phyloP scores from a whole-genome alignment of 768 basidiomycete genomes.

The Boletus edulis region DNA sequence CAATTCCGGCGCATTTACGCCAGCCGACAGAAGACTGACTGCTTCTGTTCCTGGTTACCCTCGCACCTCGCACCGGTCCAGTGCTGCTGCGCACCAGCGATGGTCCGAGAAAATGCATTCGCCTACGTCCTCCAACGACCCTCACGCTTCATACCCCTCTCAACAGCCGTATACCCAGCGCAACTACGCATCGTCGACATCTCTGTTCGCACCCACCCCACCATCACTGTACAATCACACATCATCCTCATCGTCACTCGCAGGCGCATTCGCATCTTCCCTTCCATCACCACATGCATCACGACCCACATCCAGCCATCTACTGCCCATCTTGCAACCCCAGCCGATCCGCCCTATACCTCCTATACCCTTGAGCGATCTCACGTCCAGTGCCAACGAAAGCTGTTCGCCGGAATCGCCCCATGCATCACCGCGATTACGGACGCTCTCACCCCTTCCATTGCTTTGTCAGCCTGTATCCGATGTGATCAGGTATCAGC shows the following conservation, averaged over 20 bases:
- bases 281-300: conserved; percentile 12
- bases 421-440: conserved; percentile 2
- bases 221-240: conserved; percentile 20
- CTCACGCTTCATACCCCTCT: conserved; percentile 17
- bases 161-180: conserved; percentile 25
- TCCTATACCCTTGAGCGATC: conserved; percentile 30
- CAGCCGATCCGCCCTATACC: conserved; percentile 36
- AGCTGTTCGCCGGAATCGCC: neutral
- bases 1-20: conserved; percentile 5
- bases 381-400: conserved; percentile 23
- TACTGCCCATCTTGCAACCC: conserved; percentile 30
- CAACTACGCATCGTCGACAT: conserved; percentile 15
- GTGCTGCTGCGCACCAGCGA: conserved; percentile 10
- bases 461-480: conserved; percentile 35
- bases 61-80: conserved; percentile 21
- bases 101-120: conserved; percentile 17
- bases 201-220: conserved; percentile 18
- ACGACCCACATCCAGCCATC: conserved; percentile 10
- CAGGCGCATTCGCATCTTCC: conserved; percentile 25
- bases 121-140: conserved; percentile 7
- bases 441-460: conserved; percentile 28
- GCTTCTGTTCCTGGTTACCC: conserved; percentile 33
- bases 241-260: conserved; percentile 22
- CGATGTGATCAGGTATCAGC: conserved; percentile 30
- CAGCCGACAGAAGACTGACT: conserved; percentile 29